Conservation (phyloP, 164 flowering plant species). For the Sextonia rubra region DNA sequence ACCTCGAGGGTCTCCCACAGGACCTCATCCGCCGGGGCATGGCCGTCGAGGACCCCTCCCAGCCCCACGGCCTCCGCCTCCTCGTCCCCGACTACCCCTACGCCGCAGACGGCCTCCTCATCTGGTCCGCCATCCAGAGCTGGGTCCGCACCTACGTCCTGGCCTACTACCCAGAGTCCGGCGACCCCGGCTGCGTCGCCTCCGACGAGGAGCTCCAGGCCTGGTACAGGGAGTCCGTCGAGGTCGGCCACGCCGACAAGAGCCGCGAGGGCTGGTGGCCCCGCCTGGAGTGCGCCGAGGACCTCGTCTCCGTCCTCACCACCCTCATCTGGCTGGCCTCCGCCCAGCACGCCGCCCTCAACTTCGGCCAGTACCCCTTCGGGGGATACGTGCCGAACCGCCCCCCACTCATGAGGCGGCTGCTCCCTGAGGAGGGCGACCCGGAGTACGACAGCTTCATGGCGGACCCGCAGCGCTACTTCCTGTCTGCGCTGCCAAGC, state of each 20-base stretch:
- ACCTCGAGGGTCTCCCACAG: constrained; percentile 75
- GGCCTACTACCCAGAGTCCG: constrained; percentile 57
- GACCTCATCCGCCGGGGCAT: constrained; percentile 87
- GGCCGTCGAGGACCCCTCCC: constrained; percentile 63
- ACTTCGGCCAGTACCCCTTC: constrained; percentile 93
- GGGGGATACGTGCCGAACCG: constrained; percentile 97
- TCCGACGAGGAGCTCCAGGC: constrained; percentile 76
- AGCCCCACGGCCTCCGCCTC: constrained; percentile 77
- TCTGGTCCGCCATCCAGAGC: constrained; percentile 74
- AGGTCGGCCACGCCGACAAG: constrained; percentile 81
- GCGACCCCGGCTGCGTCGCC: constrained; percentile 28
- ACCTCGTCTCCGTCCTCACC: constrained; percentile 62
- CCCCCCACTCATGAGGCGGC: constrained; percentile 78
- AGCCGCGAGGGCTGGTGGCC: constrained; percentile 84
- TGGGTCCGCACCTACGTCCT: constrained; percentile 68
- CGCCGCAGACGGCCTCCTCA: constrained; percentile 78
- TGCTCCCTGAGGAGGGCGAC: constrained; percentile 67
- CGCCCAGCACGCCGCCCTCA: constrained; percentile 95
- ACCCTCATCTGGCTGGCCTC: constrained; percentile 91
- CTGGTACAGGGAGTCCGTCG: constrained; percentile 82
- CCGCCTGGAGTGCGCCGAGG: constrained; percentile 30
- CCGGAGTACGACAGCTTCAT: constrained; percentile 59
- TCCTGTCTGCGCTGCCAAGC: constrained; percentile 65
- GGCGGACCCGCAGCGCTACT: constrained; percentile 68
- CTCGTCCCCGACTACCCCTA: constrained; percentile 85